phyloP scores from a whole-genome alignment of 352 stramenopile species.

The Globisporangium solare region DNA sequence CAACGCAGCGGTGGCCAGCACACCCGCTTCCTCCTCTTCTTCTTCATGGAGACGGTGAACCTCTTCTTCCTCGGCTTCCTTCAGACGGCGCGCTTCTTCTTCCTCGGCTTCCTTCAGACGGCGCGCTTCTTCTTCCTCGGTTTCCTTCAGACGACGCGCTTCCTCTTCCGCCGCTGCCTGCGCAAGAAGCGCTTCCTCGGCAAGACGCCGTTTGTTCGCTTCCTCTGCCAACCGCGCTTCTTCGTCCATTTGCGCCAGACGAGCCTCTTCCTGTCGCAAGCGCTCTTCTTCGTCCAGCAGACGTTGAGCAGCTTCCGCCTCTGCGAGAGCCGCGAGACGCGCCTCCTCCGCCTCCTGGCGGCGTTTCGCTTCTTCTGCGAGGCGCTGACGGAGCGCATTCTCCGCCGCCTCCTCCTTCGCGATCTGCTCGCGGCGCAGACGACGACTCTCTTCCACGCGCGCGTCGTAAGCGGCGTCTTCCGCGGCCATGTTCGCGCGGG shows the following conservation, averaged over 20 bases:
- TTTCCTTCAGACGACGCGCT: not conserved
- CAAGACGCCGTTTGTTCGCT: not conserved
- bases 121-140: not conserved
- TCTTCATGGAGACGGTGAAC: slow-evolving; percentile 4
- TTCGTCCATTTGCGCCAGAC: slow-evolving; percentile 1
- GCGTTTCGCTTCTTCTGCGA: slow-evolving; percentile 29
- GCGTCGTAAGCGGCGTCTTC: slow-evolving; percentile 68
- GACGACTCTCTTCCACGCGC: slow-evolving; percentile 74
- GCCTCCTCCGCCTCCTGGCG: slow-evolving; percentile 16
- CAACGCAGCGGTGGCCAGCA: slow-evolving; percentile 1
- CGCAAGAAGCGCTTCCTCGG: not conserved
- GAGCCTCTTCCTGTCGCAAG: slow-evolving; percentile 11
- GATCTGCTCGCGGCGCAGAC: slow-evolving; percentile 72
- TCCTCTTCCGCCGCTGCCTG: slow-evolving; percentile 2
- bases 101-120: not conserved
- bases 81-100: not conserved
- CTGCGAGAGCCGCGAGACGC: slow-evolving; percentile 6
- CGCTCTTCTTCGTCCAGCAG: slow-evolving; percentile 11
- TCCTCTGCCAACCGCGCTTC: slow-evolving; percentile 9
- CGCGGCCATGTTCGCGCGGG: slow-evolving; percentile 40
- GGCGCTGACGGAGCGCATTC: slow-evolving; percentile 44
- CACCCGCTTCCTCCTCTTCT: slow-evolving; percentile 3
- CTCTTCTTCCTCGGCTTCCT: slow-evolving; percentile 3
- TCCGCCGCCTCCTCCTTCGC: slow-evolving; percentile 56
- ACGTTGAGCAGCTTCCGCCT: slow-evolving; percentile 9